These are phyloP conservation scores for Colletotrichum sp. DNA, from an alignment of 2,329 filamentous ascomycete genomes.

Conservation along the genomic window DNA sequence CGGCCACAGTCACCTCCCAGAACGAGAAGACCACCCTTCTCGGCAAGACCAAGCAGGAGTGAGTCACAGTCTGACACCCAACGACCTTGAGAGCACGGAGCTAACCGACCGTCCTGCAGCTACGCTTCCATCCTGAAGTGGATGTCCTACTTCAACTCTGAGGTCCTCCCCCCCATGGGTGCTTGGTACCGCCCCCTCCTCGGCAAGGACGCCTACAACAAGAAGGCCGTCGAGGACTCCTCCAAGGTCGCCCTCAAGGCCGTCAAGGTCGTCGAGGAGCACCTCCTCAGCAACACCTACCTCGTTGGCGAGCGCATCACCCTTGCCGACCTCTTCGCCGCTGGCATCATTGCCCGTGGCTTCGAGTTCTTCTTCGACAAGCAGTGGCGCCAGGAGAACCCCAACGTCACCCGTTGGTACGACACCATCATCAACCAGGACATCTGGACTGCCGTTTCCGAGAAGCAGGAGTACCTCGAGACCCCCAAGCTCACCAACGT, in stretches of 20 bases:
- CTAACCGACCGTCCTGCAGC: slow-evolving; percentile 42
- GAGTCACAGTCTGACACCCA: slow-evolving; percentile 36
- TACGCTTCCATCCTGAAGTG: slow-evolving; percentile 97
- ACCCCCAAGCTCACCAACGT: slow-evolving; percentile 75
- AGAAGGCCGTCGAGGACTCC: slow-evolving; percentile 90
- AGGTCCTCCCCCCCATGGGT: slow-evolving; percentile 77
- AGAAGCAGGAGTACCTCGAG: slow-evolving; percentile 80
- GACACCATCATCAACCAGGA: slow-evolving; percentile 92
- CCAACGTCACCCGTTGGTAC: slow-evolving; percentile 92
- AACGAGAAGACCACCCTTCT: slow-evolving; percentile 99
- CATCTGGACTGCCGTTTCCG: slow-evolving; percentile 82
- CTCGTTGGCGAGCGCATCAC: slow-evolving; percentile 97
- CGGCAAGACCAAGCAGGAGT: slow-evolving; percentile 99
- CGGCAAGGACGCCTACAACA: slow-evolving; percentile 89
- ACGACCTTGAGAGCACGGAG: neutral
- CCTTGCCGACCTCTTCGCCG: slow-evolving; percentile 89
- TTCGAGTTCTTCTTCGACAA: slow-evolving; percentile 97
- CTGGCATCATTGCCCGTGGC: slow-evolving; percentile 80
- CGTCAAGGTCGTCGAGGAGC: slow-evolving; percentile 78
- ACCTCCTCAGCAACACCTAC: slow-evolving; percentile 93
- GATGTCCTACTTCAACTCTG: slow-evolving; percentile 95
- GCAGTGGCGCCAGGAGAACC: slow-evolving; percentile 82
- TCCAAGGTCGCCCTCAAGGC: slow-evolving; percentile 73
- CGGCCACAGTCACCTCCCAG: slow-evolving; percentile 85
- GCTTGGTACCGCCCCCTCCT: slow-evolving; percentile 87